phyloP scores from a whole-genome alignment of 495 filamentous ascomycete species.

The Thozetella sp. region DNA sequence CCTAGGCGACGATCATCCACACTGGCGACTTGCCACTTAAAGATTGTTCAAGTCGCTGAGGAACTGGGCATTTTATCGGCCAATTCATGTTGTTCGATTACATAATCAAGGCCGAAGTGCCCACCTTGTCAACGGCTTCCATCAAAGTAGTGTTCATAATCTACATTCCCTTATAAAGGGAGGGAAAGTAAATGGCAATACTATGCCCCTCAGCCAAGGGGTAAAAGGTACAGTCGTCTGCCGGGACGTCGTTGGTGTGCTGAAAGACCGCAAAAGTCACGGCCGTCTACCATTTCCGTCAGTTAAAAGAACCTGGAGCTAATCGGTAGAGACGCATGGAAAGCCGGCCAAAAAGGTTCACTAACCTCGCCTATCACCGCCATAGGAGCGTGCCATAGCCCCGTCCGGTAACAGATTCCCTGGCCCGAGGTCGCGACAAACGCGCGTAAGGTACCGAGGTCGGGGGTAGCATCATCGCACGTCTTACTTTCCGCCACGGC shows the following conservation, averaged over 20 bases:
- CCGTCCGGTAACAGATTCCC: background rate
- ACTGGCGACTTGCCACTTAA: conserved; percentile 7
- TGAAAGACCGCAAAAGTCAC: background rate
- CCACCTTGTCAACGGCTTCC: too few species aligned
- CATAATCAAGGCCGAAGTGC: too few species aligned
- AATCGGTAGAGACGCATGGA: background rate
- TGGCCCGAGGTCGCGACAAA: background rate
- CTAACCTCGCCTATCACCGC: background rate
- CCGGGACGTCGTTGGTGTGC: background rate
- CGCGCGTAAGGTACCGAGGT: background rate
- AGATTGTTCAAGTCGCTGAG: too few species aligned
- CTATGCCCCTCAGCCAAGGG: background rate
- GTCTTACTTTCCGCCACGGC: background rate
- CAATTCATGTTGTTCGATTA: too few species aligned
- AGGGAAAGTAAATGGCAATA: background rate
- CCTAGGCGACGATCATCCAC: conserved; percentile 9
- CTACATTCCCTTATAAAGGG: too few species aligned
- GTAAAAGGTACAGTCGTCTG: background rate
- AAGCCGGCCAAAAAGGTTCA: background rate
- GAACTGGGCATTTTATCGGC: too few species aligned
- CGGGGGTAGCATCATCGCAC: background rate
- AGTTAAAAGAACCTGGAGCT: background rate
- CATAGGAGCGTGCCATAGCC: background rate
- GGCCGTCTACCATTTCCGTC: background rate
- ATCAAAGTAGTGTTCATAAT: too few species aligned